Percentiles rank a stretch among this genome's conserved stretches.
phyloP scores from a whole-genome alignment of 2,329 filamentous ascomycete genomes.

The Nigrograna mackinnonii region DNA sequence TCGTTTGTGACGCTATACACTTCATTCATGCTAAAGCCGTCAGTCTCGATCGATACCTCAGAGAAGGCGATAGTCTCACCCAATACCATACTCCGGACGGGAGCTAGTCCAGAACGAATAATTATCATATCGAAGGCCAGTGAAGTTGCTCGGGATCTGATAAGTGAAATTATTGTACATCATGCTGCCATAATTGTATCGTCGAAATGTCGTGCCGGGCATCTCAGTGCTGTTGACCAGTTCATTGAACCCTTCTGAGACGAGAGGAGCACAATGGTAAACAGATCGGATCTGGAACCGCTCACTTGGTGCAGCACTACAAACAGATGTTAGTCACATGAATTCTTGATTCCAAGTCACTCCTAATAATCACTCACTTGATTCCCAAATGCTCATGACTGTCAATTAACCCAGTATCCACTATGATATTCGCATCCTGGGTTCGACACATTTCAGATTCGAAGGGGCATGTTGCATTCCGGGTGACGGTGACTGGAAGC shows the following conservation, averaged over 20 bases:
- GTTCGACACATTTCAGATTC: constrained; percentile 3
- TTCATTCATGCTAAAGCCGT: not conserved
- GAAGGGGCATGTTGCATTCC: constrained; percentile 8
- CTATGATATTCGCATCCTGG: constrained; percentile 1
- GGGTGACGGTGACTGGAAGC: not conserved
- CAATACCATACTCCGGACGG: not conserved
- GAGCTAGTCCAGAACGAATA: not conserved
- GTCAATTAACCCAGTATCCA: constrained; percentile 9
- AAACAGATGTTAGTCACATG: not conserved
- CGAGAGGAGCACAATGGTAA: constrained; percentile 8
- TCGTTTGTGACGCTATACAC: not conserved
- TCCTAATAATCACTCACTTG: constrained; percentile 1
- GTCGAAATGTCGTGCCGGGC: not conserved
- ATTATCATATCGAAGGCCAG: not conserved
- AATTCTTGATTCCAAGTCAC: not conserved
- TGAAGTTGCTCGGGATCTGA: not conserved
- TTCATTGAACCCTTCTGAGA: constrained; percentile 2
- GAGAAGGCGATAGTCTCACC: not conserved
- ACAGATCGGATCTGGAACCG: constrained; percentile 6
- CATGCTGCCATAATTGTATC: not conserved
- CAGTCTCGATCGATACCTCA: not conserved
- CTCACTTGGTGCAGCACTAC: constrained; percentile 1
- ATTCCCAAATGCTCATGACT: constrained; percentile 8
- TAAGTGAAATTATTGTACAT: not conserved
- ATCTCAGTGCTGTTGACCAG: not conserved